Percentiles rank a stretch among this genome's conserved stretches.
Conservation (phyloP, 306 rosid genomes). For the Cucumis hystrix region DNA sequence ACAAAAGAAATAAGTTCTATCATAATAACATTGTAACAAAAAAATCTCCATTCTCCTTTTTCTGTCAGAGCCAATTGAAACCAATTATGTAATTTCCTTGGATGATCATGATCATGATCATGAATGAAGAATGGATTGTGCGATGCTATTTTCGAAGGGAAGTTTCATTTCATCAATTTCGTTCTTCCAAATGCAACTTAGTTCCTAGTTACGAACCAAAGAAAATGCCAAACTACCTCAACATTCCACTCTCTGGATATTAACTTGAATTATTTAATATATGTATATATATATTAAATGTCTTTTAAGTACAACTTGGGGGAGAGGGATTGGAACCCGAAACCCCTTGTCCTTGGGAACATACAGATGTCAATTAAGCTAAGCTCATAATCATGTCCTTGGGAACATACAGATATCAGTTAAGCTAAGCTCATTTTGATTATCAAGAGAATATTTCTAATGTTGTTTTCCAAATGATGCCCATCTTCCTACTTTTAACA, state of each 20-base stretch:
- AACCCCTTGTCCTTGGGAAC: too few species aligned
- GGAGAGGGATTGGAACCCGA: too few species aligned
- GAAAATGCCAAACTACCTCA: too few species aligned
- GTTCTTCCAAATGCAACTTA: not conserved
- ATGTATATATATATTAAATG: too few species aligned
- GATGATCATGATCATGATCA: not conserved
- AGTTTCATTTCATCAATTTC: not conserved
- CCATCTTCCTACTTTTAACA: not conserved
- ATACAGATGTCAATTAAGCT: too few species aligned
- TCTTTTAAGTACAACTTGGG: too few species aligned
- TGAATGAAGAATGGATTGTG: not conserved
- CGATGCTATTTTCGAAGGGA: not conserved
- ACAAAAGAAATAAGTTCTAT: not conserved
- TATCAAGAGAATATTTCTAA: not conserved
- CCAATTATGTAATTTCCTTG: not conserved
- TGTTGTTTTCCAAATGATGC: not conserved
- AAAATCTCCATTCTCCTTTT: not conserved
- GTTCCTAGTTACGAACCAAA: not conserved
- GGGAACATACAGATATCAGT: too few species aligned
- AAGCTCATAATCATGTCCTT: too few species aligned
- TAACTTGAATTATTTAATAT: not conserved
- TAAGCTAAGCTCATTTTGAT: not conserved
- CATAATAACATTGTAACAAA: not conserved
- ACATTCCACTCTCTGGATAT: not conserved
- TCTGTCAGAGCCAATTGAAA: not conserved